Evolutionary conservation across 2,329 filamentous ascomycete genomes (phyloP).

Genomic region (Apiospora marii): DNA sequence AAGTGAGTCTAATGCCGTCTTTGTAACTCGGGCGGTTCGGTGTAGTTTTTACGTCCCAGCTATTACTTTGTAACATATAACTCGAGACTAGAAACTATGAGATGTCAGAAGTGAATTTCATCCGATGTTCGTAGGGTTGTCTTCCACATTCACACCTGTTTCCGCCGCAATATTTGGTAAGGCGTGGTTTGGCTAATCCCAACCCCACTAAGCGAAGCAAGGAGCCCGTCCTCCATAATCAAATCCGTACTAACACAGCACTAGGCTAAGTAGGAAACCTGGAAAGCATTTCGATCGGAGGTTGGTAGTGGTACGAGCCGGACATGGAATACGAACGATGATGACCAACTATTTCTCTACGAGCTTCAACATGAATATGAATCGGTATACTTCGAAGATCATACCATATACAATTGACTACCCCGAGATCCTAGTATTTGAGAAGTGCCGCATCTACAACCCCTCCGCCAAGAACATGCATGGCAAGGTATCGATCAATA

Average conservation of each 20-base stretch:
- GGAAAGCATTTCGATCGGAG: not conserved
- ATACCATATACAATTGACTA: not conserved
- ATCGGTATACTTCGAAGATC: not conserved
- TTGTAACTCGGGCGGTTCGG: not conserved
- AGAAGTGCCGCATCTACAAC: not conserved
- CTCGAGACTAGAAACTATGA: too few species aligned
- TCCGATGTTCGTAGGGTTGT: not conserved
- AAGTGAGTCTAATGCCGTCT: not conserved
- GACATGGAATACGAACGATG: not conserved
- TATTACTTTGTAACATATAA: too few species aligned
- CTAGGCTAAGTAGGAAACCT: too few species aligned
- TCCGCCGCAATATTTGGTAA: not conserved
- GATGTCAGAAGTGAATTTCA: not conserved
- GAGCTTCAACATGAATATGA: not conserved
- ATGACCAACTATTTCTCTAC: not conserved
- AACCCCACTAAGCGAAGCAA: slow-evolving; percentile 2
- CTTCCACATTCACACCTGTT: not conserved
- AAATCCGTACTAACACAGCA: not conserved
- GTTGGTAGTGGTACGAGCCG: not conserved
- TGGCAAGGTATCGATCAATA: not conserved
- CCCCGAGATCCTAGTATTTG: not conserved
- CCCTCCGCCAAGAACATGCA: not conserved
- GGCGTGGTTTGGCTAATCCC: not conserved
- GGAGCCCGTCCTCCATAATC: not conserved
- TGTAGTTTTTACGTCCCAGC: not conserved